Percentiles rank a stretch among this genome's conserved stretches.
Evolutionary conservation across 208 protist species (phyloP).

Genomic region (Blechomonas ayalai): DNA sequence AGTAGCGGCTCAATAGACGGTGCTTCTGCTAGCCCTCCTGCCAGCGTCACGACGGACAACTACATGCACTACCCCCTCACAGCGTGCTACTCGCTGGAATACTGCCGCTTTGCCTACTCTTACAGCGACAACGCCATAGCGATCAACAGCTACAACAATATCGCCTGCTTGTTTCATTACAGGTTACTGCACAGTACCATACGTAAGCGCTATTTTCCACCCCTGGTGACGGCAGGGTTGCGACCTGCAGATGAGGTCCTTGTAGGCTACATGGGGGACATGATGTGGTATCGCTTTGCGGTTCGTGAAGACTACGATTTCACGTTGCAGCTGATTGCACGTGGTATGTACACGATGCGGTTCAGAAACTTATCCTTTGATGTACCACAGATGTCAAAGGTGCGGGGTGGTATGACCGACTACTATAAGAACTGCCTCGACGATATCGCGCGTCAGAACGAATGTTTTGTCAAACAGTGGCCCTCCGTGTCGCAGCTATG

Average conservation of each 20-base stretch:
- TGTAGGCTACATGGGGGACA: slow-evolving; percentile 28
- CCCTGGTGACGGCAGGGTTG: slow-evolving; percentile 15
- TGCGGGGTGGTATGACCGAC: slow-evolving; percentile 78
- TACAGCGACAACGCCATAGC: slow-evolving; percentile 31
- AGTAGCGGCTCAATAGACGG: too few species aligned
- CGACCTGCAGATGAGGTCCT: slow-evolving; percentile 29
- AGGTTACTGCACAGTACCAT: slow-evolving; percentile 46
- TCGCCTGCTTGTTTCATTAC: slow-evolving; percentile 78
- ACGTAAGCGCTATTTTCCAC: slow-evolving; percentile 35
- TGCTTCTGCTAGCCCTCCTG: background rate
- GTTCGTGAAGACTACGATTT: slow-evolving; percentile 90
- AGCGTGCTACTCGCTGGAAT: slow-evolving; percentile 77
- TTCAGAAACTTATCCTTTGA: slow-evolving; percentile 78
- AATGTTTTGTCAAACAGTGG: slow-evolving; percentile 63
- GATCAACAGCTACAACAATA: slow-evolving; percentile 87
- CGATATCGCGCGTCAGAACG: slow-evolving; percentile 63
- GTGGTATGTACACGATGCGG: slow-evolving; percentile 64
- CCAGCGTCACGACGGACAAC: slow-evolving; percentile 2
- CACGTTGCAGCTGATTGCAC: slow-evolving; percentile 75
- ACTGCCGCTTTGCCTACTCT: slow-evolving; percentile 55
- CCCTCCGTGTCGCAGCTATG: slow-evolving; percentile 60
- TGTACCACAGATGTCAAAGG: slow-evolving; percentile 77
- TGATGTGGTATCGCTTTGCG: slow-evolving; percentile 78
- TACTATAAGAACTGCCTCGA: slow-evolving; percentile 74
- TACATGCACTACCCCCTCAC: slow-evolving; percentile 30